phyloP scores from a whole-genome alignment of 495 filamentous ascomycete species.

The Monascus purpureus region DNA sequence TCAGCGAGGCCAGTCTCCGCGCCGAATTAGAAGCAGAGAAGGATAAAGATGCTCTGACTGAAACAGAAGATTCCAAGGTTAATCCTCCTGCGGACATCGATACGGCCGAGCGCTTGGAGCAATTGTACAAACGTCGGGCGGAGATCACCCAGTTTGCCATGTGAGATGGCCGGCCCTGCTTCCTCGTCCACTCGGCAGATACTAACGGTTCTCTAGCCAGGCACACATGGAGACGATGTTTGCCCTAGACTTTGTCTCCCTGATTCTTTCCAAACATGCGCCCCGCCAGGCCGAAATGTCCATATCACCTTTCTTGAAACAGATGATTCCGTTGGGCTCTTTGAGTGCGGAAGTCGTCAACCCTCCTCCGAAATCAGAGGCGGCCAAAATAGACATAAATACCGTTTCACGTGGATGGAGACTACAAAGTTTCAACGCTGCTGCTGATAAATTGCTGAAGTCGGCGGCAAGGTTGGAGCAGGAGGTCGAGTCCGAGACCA shows the following conservation, averaged over 20 bases:
- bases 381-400: slow-evolving; percentile 36
- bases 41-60: slow-evolving; percentile 20
- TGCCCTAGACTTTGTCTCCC: slow-evolving; percentile 71
- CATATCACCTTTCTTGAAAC: slow-evolving; percentile 54
- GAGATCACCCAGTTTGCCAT: slow-evolving; percentile 31
- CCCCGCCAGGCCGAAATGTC: slow-evolving; percentile 52
- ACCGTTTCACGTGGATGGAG: slow-evolving; percentile 64
- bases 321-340: slow-evolving; percentile 54
- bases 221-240: slow-evolving; percentile 54
- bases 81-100: slow-evolving; percentile 15
- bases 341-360: slow-evolving; percentile 62
- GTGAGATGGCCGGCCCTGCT: slow-evolving; percentile 14
- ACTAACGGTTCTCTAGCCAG: slow-evolving; percentile 34
- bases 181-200: too few relatives aligned
- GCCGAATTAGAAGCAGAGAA: slow-evolving; percentile 43
- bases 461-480: slow-evolving; percentile 57
- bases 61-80: slow-evolving; percentile 21
- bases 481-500: slow-evolving; percentile 64
- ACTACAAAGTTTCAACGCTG: slow-evolving; percentile 55
- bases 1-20: slow-evolving; percentile 47
- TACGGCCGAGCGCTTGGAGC: slow-evolving; percentile 24
- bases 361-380: slow-evolving; percentile 36
- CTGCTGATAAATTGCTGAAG: slow-evolving; percentile 60
- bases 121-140: slow-evolving; percentile 28
- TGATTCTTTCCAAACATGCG: slow-evolving; percentile 64